Percentiles rank a stretch among this genome's conserved stretches.
phyloP scores from a whole-genome alignment of 1,139 yeast species.

The Meyerozyma smithsonii region DNA sequence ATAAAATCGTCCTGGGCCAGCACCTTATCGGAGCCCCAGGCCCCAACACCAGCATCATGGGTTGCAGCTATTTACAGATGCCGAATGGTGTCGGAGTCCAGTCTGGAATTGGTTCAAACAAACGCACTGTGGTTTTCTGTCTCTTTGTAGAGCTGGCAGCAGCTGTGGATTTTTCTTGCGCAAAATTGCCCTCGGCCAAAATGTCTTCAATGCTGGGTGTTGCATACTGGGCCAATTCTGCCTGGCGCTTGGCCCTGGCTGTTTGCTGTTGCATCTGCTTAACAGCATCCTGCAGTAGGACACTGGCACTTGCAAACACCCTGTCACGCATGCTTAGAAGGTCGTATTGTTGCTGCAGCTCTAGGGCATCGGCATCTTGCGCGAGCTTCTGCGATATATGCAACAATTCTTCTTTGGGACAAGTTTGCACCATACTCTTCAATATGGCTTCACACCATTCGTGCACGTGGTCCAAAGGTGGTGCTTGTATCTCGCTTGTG shows the following conservation, averaged over 20 bases:
- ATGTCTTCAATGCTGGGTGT: conserved; percentile 25
- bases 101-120: conserved; percentile 20
- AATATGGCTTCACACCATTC: conserved; percentile 1
- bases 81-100: conserved; percentile 52
- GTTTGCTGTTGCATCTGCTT: not conserved
- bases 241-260: not conserved
- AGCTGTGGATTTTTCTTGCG: not conserved
- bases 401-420: not conserved
- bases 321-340: conserved; percentile 12
- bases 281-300: not conserved
- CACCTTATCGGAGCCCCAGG: no score
- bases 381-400: not conserved
- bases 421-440: not conserved
- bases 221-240: conserved; percentile 5
- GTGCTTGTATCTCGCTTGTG: not conserved
- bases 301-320: not conserved
- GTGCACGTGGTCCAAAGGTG: not conserved
- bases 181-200: conserved; percentile 11
- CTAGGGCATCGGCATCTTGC: not conserved
- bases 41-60: no score
- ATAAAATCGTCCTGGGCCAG: no score
- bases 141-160: conserved; percentile 8
- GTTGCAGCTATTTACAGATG: not conserved
- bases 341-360: conserved; percentile 5
- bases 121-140: conserved; percentile 8